Percentiles rank a stretch among this genome's conserved stretches.
These are phyloP conservation scores for Alternaria sp. DNA, from an alignment of 2,329 filamentous ascomycete genomes.

Conservation along the genomic window DNA sequence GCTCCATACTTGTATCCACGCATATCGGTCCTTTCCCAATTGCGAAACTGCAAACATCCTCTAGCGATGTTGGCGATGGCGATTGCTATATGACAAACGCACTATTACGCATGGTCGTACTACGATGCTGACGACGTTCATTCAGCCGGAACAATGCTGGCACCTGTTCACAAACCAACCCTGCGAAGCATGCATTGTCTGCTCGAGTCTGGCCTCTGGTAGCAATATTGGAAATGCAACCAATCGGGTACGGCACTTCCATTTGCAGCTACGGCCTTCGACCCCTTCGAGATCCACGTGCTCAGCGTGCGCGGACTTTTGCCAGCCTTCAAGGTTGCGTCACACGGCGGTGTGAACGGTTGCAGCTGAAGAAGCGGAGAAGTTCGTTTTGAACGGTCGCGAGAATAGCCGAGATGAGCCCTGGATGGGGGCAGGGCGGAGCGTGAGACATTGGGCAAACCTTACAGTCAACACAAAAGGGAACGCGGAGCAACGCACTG, in stretches of 20 bases:
- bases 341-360: conserved; percentile 27
- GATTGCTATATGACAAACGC: conserved; percentile 5
- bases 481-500: conserved; percentile 12
- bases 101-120: neutral
- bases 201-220: neutral
- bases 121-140: conserved; percentile 1
- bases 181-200: neutral
- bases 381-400: conserved; percentile 24
- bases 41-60: neutral
- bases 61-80: neutral
- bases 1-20: conserved; percentile 2
- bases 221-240: conserved; percentile 10
- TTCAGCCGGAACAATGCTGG: conserved; percentile 2
- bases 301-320: conserved; percentile 14
- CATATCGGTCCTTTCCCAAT: conserved; percentile 3
- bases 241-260: conserved; percentile 19
- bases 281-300: conserved; percentile 5
- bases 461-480: conserved; percentile 22
- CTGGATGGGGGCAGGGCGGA: conserved; percentile 19
- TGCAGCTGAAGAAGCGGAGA: conserved; percentile 28
- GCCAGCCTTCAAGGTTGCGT: conserved; percentile 16
- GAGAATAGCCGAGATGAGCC: conserved; percentile 41
- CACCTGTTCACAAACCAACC: neutral
- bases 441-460: conserved; percentile 21
- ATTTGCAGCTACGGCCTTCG: conserved; percentile 6